These are phyloP conservation scores for Sisymbrium altissimum DNA, from an alignment of 345 rosid genomes.

Conservation along the genomic window DNA sequence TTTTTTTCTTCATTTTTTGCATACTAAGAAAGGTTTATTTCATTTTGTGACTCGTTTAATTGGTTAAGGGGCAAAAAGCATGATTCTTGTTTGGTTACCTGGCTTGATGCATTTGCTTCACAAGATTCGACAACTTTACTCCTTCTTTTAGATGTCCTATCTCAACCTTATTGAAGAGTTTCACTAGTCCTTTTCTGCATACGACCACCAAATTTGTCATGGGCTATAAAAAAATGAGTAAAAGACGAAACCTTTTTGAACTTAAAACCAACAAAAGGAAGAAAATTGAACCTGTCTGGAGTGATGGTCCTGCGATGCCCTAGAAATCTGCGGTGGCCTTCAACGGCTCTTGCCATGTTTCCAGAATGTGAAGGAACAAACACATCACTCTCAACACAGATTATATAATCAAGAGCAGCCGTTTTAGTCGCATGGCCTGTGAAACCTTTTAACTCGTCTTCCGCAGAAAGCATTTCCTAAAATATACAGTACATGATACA, in stretches of 20 bases:
- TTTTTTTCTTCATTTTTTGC: neutral
- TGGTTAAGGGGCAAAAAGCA: neutral
- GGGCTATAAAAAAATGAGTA: neutral
- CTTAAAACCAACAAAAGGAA: neutral
- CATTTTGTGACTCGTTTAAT: neutral
- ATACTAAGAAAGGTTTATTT: neutral
- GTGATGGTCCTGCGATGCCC: constrained; percentile 81
- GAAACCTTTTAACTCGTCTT: constrained; percentile 58
- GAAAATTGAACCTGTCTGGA: constrained; percentile 64
- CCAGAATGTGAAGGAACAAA: constrained; percentile 89
- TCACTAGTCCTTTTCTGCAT: constrained; percentile 72
- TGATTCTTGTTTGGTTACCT: constrained; percentile 44
- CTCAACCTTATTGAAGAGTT: constrained; percentile 66
- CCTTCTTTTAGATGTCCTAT: constrained; percentile 53
- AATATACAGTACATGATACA: neutral
- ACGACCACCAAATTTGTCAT: neutral
- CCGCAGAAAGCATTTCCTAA: constrained; percentile 68
- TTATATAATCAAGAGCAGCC: constrained; percentile 93
- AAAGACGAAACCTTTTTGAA: neutral
- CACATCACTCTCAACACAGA: constrained; percentile 81
- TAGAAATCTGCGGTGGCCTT: constrained; percentile 94
- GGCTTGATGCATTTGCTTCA: constrained; percentile 64
- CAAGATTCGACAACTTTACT: constrained; percentile 41
- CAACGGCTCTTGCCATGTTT: constrained; percentile 97
- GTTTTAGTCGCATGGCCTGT: constrained; percentile 70